Evolutionary conservation across 208 protist genomes (phyloP).

Genomic region (Trypanosoma platydactyli): DNA sequence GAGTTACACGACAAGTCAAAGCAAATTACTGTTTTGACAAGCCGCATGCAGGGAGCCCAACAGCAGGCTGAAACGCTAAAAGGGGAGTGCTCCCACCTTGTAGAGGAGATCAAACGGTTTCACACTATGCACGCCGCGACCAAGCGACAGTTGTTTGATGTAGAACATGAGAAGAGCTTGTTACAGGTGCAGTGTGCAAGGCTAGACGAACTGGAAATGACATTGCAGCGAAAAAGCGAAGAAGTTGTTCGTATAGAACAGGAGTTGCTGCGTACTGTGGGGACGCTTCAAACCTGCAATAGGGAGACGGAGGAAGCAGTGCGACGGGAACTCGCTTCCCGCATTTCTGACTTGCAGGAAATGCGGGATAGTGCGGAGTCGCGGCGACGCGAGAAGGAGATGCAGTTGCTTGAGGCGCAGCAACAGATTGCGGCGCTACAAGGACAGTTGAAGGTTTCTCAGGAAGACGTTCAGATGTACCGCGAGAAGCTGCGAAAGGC

Average conservation of each 20-base stretch:
- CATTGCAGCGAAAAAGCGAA: constrained; percentile 56
- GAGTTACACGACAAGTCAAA: constrained; percentile 55
- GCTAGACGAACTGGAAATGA: constrained; percentile 56
- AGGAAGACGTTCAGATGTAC: constrained; percentile 54
- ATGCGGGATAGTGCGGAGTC: constrained; percentile 70
- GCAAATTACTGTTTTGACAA: constrained; percentile 59
- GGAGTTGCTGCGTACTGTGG: constrained; percentile 64
- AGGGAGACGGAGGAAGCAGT: constrained; percentile 81
- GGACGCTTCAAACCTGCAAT: constrained; percentile 69
- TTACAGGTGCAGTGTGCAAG: constrained; percentile 50
- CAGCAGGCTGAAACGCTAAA: constrained; percentile 70
- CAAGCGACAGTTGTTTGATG: constrained; percentile 57
- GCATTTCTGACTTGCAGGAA: constrained; percentile 67
- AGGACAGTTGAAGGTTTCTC: constrained; percentile 38
- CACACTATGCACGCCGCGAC: constrained; percentile 44
- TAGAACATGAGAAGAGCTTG: constrained; percentile 56
- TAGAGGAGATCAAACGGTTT: constrained; percentile 58
- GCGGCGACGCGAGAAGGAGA: constrained; percentile 56
- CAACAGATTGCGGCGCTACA: constrained; percentile 53
- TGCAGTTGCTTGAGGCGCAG: constrained; percentile 44
- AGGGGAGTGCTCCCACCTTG: constrained; percentile 62
- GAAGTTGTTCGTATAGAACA: constrained; percentile 58
- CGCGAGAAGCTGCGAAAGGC: constrained; percentile 45
- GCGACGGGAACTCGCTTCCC: constrained; percentile 61
- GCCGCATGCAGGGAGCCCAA: constrained; percentile 63